Percentiles rank a stretch among this genome's conserved stretches.
Evolutionary conservation across 306 rosid genomes (phyloP).

Genomic region (Trifolium repens): DNA sequence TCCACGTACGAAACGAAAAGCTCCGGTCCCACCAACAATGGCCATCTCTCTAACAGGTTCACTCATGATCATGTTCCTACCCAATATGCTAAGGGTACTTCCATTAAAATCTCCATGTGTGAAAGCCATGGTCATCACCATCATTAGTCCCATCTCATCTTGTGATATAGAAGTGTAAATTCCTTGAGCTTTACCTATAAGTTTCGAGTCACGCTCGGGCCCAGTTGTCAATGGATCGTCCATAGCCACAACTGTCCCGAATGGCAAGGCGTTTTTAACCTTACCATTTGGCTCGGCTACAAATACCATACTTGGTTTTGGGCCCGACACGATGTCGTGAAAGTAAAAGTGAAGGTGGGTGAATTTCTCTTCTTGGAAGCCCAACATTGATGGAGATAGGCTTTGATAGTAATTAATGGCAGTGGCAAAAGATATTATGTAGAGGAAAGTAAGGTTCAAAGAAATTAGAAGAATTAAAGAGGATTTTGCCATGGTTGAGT

Average conservation of each 20-base stretch:
- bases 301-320: conserved; percentile 45
- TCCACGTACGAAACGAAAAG: conserved; percentile 78
- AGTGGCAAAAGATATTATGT: not conserved
- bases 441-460: conserved; percentile 16
- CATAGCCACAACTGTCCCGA: conserved; percentile 48
- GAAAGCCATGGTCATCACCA: conserved; percentile 55
- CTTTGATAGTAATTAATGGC: conserved; percentile 37
- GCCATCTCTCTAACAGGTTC: conserved; percentile 56
- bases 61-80: conserved; percentile 43
- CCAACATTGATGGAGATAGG: conserved; percentile 34
- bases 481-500: conserved; percentile 24
- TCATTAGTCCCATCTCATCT: conserved; percentile 38
- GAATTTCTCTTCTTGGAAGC: conserved; percentile 52
- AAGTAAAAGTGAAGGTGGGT: conserved; percentile 70
- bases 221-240: conserved; percentile 56
- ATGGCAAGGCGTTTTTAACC: conserved; percentile 22
- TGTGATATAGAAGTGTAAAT: conserved; percentile 41
- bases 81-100: conserved; percentile 55
- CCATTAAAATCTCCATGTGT: conserved; percentile 56
- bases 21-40: conserved; percentile 60
- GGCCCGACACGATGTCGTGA: conserved; percentile 58
- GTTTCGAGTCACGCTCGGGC: conserved; percentile 48
- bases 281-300: conserved; percentile 53
- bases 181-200: conserved; percentile 63
- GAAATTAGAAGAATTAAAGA: not conserved